Conservation (phyloP, 768 basidiomycete genomes). For the Rhodocollybia butyracea region DNA sequence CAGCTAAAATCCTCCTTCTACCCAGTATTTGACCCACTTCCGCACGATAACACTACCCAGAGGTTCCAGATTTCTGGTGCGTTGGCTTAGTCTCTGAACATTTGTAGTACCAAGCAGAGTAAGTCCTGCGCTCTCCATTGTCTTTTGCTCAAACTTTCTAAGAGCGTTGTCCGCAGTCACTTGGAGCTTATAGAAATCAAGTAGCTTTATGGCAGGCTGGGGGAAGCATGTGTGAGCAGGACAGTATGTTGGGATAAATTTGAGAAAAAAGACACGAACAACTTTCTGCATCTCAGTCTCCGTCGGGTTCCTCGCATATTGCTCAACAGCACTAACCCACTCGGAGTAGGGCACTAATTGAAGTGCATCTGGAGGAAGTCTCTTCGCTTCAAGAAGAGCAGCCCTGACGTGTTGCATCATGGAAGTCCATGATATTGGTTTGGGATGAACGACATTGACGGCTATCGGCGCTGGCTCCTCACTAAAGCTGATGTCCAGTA, state of each 20-base stretch:
- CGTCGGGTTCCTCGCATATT: conserved; percentile 14
- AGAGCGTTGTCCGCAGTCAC: conserved; percentile 16
- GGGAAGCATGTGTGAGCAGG: conserved; percentile 1
- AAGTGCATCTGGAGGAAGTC: conserved; percentile 11
- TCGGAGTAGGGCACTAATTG: conserved; percentile 21
- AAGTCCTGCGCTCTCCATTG: conserved; percentile 4
- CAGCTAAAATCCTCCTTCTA: neutral
- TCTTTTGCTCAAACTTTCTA: neutral
- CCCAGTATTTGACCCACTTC: conserved; percentile 5
- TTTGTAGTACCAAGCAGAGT: neutral
- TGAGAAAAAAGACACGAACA: conserved; percentile 21
- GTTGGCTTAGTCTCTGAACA: neutral
- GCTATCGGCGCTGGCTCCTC: conserved; percentile 16
- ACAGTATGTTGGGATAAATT: neutral
- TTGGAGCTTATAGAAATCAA: conserved; percentile 22
- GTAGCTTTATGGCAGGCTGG: conserved; percentile 32
- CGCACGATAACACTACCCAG: neutral
- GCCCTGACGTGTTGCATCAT: conserved; percentile 22
- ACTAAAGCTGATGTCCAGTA: conserved; percentile 29
- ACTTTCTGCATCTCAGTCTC: conserved; percentile 26
- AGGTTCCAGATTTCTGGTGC: neutral
- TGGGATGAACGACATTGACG: conserved; percentile 37
- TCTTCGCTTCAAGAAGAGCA: conserved; percentile 14
- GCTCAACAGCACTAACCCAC: conserved; percentile 27
- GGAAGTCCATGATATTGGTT: conserved; percentile 26